These are phyloP conservation scores for Telopea speciosissima DNA, from an alignment of 177 flowering plant species.

Conservation along the genomic window DNA sequence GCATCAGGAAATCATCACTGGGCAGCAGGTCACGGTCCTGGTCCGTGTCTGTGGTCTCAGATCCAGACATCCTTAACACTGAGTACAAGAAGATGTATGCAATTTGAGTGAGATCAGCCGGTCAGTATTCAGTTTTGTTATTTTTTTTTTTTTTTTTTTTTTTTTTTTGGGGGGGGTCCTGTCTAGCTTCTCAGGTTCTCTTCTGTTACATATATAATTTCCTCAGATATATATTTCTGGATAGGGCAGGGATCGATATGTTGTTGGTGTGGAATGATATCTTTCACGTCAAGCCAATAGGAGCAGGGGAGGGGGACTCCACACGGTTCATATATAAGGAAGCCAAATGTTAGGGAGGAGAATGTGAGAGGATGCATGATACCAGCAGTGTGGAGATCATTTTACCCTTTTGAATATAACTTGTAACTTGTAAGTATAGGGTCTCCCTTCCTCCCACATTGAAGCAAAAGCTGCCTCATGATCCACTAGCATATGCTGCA, in stretches of 20 bases:
- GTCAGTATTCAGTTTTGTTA: neutral
- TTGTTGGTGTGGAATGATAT: too few relatives aligned
- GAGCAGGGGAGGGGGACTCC: too few relatives aligned
- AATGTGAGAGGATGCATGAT: too few relatives aligned
- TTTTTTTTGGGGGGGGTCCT: too few relatives aligned
- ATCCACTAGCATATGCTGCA: neutral
- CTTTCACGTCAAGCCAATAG: too few relatives aligned
- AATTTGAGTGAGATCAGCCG: constrained; percentile 36
- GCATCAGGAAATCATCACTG: constrained; percentile 46
- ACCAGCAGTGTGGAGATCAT: too few relatives aligned
- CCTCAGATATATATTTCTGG: constrained; percentile 9
- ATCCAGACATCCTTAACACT: constrained; percentile 39
- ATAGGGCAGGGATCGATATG: neutral
- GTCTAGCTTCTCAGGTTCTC: neutral
- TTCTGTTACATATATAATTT: neutral
- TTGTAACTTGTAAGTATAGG: too few relatives aligned
- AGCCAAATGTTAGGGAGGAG: too few relatives aligned
- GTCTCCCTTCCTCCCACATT: too few relatives aligned
- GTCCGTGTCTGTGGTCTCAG: constrained; percentile 47
- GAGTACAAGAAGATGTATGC: constrained; percentile 72
- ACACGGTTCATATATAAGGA: too few relatives aligned
- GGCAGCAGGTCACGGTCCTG: constrained; percentile 49
- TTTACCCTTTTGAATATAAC: too few relatives aligned
- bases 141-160: too few relatives aligned
- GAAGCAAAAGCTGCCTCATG: neutral